phyloP scores from a whole-genome alignment of 1,284 basidiomycete species.

The Irpex sp. region DNA sequence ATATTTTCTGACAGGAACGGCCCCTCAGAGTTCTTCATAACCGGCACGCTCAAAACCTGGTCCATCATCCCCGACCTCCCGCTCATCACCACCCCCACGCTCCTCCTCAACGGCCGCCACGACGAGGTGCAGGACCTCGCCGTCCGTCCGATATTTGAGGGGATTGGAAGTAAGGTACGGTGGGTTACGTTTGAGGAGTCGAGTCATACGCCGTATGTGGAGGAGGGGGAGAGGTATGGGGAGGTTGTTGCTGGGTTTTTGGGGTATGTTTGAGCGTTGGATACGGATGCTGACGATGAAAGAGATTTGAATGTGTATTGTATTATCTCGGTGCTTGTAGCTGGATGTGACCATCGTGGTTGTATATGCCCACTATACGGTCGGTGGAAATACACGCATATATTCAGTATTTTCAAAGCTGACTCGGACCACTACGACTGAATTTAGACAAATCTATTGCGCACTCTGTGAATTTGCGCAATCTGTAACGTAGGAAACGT shows the following conservation, averaged over 20 bases:
- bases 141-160: constrained; percentile 23
- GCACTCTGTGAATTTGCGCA: too few relatives aligned
- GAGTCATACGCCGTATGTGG: constrained; percentile 27
- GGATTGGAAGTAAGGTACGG: constrained; percentile 20
- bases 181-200: constrained; percentile 28
- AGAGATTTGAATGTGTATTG: too few relatives aligned
- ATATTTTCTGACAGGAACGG: too few relatives aligned
- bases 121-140: constrained; percentile 26
- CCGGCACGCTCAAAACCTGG: constrained; percentile 23
- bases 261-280: background rate
- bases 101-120: constrained; percentile 28
- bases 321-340: too few relatives aligned
- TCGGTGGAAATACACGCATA: too few relatives aligned
- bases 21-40: constrained; percentile 10
- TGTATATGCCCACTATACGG: too few relatives aligned
- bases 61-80: constrained; percentile 23
- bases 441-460: too few relatives aligned
- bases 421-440: too few relatives aligned
- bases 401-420: too few relatives aligned
- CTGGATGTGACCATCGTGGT: too few relatives aligned
- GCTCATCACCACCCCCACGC: constrained; percentile 25
- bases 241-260: constrained; percentile 24
- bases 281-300: too few relatives aligned
- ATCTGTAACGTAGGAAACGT: too few relatives aligned
- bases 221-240: constrained; percentile 27